Evolutionary conservation across 306 rosid genomes (phyloP), one percentile per base, ranked within the genome.

Genomic region (Castanospermum australe): DNA sequence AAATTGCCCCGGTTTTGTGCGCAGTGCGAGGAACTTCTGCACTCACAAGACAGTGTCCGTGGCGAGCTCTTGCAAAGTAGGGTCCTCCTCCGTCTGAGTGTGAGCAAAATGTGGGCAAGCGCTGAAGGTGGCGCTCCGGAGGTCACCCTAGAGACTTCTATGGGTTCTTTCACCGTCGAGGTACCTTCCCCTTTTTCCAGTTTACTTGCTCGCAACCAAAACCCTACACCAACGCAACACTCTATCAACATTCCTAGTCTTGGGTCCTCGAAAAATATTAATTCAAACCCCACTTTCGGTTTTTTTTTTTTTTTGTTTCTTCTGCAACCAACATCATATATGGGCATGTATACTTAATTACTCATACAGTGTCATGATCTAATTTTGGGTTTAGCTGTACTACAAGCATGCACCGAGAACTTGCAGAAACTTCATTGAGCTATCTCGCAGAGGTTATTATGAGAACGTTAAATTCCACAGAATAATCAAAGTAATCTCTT

Each of bases 381-480:
- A 13, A 47, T 67, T 51, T 44, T 73, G 42, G 45, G 33, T 36
- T 36, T 82, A 96, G 99, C 78, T 93, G 52, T 96, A 96, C 85
- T 93, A 79, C 88, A 96, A 96, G 78, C 99, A 96, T 67, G 84
- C 99, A 2, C 99, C 99, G 5, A 90, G 99, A 75, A 93, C 99
- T 52, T 91, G 96, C 84, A 87, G 99, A 81, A 96, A 96, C 90
- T 96, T 96, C 87, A 86, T 91, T 38, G 99, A 96, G 75, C 98
- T 96, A 13, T 86, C 97, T 80, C 98, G 99, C 62, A 84, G 99
- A 81, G 92, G 91, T 60, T 96, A 96, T 52, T 96, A 96, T 66
- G 86, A 96, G 81, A 92, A 96, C 78, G 93, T 91, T 87, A 96
- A 90, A 45, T 96, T 96, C 87, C 99, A 96, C 85, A 84, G 99